These are phyloP conservation scores for Pelargonium myrrhifolium DNA, from an alignment of 441 rosid genomes.

Conservation along the genomic window DNA sequence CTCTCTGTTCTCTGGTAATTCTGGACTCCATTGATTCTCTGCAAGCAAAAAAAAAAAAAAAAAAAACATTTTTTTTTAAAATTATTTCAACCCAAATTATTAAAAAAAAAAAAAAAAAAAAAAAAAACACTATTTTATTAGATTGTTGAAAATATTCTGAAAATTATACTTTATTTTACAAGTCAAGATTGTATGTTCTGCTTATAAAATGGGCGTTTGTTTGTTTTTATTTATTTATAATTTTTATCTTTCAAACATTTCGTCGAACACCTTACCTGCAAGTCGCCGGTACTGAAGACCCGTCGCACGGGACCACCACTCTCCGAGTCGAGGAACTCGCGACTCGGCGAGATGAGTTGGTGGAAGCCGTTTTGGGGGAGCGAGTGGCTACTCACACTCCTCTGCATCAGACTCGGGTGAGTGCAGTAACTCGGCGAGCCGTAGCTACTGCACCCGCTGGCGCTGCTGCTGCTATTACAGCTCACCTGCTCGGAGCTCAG, in stretches of 20 bases:
- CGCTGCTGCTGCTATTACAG: slow-evolving; percentile 20
- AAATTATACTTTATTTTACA: background rate
- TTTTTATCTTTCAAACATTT: background rate
- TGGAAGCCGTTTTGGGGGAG: slow-evolving; percentile 32
- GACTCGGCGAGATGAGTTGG: slow-evolving; percentile 11
- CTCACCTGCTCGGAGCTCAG: background rate
- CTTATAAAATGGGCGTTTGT: no score
- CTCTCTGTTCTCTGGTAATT: slow-evolving; percentile 43
- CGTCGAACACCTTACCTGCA: slow-evolving; percentile 27
- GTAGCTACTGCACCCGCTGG: slow-evolving; percentile 46
- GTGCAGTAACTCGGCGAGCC: slow-evolving; percentile 44
- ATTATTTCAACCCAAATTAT: no score
- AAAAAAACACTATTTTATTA: no score
- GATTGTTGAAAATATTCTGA: no score
- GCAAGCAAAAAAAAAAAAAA: no score
- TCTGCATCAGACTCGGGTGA: slow-evolving; percentile 42
- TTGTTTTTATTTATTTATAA: no score
- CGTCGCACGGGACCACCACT: slow-evolving; percentile 43
- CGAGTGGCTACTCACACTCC: slow-evolving; percentile 62
- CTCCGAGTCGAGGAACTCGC: slow-evolving; percentile 19
- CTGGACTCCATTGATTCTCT: slow-evolving; percentile 25
- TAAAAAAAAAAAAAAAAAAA: no score
- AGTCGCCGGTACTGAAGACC: slow-evolving; percentile 69
- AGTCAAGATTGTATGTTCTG: background rate
- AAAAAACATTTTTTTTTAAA: no score